These are phyloP conservation scores for Microbotryum saponariae DNA, from an alignment of 1,284 basidiomycete genomes.

Conservation along the genomic window DNA sequence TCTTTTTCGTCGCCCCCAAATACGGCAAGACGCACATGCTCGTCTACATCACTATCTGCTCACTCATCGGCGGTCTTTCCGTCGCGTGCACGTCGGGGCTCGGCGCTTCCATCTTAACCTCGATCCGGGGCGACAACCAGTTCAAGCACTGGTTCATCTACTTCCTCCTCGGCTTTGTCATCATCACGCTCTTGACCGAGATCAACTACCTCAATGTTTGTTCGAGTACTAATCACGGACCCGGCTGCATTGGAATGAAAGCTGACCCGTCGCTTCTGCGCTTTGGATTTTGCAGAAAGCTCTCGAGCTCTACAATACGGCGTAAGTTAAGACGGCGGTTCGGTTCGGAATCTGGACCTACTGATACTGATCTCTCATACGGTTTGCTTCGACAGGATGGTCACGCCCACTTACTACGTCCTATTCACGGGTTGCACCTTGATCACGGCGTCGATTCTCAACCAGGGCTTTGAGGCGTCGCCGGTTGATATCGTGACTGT, in stretches of 20 bases:
- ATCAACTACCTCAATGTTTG: conserved; percentile 79
- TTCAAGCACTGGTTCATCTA: conserved; percentile 52
- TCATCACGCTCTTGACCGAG: conserved; percentile 74
- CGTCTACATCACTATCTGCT: conserved; percentile 90
- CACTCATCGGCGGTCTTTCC: conserved; percentile 90
- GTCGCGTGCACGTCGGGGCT: conserved; percentile 94
- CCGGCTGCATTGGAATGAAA: too few species aligned
- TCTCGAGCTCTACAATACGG: conserved; percentile 84
- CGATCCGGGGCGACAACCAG: conserved; percentile 77
- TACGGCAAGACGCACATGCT: conserved; percentile 92
- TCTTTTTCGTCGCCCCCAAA: conserved; percentile 69
- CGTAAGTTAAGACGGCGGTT: conserved; percentile 57
- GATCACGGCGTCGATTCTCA: conserved; percentile 56
- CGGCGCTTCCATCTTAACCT: conserved; percentile 81
- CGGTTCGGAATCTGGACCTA: too few species aligned
- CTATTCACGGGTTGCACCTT: conserved; percentile 41
- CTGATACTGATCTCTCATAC: background rate
- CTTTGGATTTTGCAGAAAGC: conserved; percentile 51
- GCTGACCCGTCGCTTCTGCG: too few species aligned
- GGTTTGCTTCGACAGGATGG: conserved; percentile 40
- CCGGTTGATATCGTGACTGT: conserved; percentile 77
- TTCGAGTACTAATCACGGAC: too few species aligned
- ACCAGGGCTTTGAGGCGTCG: conserved; percentile 73
- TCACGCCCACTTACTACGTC: conserved; percentile 83
- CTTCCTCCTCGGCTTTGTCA: conserved; percentile 67